Conservation (phyloP, 2,329 filamentous ascomycete species). For the Ceratocystis cacaofunesta region DNA sequence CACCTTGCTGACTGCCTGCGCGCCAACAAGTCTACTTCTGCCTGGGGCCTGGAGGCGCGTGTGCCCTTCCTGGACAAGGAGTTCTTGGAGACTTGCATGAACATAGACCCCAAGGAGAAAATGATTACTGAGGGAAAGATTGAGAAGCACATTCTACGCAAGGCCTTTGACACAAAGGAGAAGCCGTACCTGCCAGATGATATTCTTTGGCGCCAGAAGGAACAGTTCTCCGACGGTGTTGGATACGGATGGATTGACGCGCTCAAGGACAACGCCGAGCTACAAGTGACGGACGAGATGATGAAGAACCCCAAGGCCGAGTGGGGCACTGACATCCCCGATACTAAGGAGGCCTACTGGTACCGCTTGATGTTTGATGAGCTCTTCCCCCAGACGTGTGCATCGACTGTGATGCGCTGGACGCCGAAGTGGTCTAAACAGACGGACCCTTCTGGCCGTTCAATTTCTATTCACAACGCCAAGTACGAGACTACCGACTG, state of each 20-base stretch:
- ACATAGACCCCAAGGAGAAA: conserved; percentile 87
- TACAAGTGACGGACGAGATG: conserved; percentile 87
- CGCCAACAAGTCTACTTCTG: conserved; percentile 97
- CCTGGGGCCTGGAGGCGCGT: conserved; percentile 94
- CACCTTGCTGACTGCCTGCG: conserved; percentile 92
- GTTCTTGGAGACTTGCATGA: conserved; percentile 88
- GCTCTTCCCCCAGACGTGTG: conserved; percentile 87
- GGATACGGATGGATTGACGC: conserved; percentile 98
- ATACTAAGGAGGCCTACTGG: conserved; percentile 98
- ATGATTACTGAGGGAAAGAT: conserved; percentile 82
- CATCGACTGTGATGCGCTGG: conserved; percentile 89
- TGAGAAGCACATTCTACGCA: conserved; percentile 96
- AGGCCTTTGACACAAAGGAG: conserved; percentile 88
- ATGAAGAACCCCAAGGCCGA: conserved; percentile 96
- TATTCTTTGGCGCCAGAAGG: conserved; percentile 97
- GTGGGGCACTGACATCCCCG: conserved; percentile 85
- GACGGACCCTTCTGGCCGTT: conserved; percentile 83
- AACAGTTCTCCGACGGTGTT: conserved; percentile 97
- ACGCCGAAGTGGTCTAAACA: conserved; percentile 95
- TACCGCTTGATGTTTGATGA: conserved; percentile 98
- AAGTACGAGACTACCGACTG: conserved; percentile 45
- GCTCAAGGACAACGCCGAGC: conserved; percentile 85
- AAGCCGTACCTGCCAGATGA: conserved; percentile 92
- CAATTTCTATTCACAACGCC: conserved; percentile 59
- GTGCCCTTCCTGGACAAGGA: conserved; percentile 96